phyloP scores from a whole-genome alignment of 129 eudicot genomes.

The Flaveria robusta region DNA sequence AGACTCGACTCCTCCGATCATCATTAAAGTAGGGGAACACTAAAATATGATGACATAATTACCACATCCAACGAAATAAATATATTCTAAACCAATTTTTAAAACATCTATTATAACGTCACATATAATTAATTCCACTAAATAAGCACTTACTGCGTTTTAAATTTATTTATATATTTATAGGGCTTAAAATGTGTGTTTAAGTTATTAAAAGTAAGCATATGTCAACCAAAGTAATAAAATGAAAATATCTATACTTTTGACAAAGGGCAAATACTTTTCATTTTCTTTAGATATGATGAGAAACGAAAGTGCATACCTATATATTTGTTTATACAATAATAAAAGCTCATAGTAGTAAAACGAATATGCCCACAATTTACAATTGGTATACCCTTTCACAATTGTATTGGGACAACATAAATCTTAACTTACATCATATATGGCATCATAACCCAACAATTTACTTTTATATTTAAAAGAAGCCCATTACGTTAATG shows the following conservation, averaged over 20 bases:
- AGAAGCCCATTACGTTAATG: background rate
- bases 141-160: too few species aligned
- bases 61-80: too few species aligned
- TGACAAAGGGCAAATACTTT: slow-evolving; percentile 17
- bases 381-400: slow-evolving; percentile 24
- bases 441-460: background rate
- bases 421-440: background rate
- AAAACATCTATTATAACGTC: too few species aligned
- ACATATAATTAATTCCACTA: too few species aligned
- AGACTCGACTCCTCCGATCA: too few species aligned
- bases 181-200: too few species aligned
- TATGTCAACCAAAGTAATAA: background rate
- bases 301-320: slow-evolving; percentile 17
- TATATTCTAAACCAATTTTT: too few species aligned
- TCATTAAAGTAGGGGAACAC: too few species aligned
- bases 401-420: slow-evolving; percentile 15
- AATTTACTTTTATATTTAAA: background rate
- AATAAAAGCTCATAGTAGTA: background rate
- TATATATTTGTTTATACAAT: slow-evolving; percentile 14
- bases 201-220: too few species aligned
- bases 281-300: slow-evolving; percentile 4
- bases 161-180: too few species aligned
- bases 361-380: slow-evolving; percentile 19
- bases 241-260: slow-evolving; percentile 7
- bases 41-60: too few species aligned